Conservation (phyloP, 1,284 basidiomycete genomes). For the Xerocomus cyaneibrunnescens region DNA sequence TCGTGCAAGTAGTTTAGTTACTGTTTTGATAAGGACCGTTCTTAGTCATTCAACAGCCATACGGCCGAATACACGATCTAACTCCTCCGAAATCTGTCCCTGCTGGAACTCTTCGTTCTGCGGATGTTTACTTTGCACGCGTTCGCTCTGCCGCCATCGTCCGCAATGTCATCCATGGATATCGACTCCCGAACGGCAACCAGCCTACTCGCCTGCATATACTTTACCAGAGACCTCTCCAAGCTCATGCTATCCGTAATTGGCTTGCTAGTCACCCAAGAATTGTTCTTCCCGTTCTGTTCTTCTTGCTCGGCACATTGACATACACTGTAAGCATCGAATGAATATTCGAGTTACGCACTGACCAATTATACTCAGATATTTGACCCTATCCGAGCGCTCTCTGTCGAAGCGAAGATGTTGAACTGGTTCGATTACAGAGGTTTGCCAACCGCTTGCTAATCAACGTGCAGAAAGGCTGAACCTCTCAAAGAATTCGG, state of each 20-base stretch:
- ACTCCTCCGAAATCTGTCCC: constrained; percentile 60
- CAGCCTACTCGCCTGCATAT: constrained; percentile 59
- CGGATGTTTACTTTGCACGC: constrained; percentile 61
- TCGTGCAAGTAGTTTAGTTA: constrained; percentile 48
- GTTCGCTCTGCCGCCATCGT: constrained; percentile 77
- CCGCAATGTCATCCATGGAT: constrained; percentile 83
- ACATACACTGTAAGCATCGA: constrained; percentile 73
- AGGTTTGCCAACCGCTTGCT: constrained; percentile 40
- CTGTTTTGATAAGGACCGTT: constrained; percentile 9
- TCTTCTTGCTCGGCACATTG: constrained; percentile 86
- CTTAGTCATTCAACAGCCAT: constrained; percentile 55
- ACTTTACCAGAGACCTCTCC: constrained; percentile 73
- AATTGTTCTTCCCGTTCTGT: constrained; percentile 80
- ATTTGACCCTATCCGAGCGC: constrained; percentile 87
- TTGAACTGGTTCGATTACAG: constrained; percentile 80
- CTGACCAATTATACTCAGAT: constrained; percentile 49
- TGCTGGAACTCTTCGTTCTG: constrained; percentile 66
- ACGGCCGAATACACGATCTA: constrained; percentile 77
- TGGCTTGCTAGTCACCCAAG: constrained; percentile 88
- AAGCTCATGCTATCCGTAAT: constrained; percentile 74
- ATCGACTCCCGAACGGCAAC: constrained; percentile 40
- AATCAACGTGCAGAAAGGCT: background rate
- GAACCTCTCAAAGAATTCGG: constrained; percentile 49
- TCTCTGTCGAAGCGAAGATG: constrained; percentile 84
- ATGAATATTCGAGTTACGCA: background rate